Conservation (phyloP, 1,284 basidiomycete genomes). For the Grifola frondosa region DNA sequence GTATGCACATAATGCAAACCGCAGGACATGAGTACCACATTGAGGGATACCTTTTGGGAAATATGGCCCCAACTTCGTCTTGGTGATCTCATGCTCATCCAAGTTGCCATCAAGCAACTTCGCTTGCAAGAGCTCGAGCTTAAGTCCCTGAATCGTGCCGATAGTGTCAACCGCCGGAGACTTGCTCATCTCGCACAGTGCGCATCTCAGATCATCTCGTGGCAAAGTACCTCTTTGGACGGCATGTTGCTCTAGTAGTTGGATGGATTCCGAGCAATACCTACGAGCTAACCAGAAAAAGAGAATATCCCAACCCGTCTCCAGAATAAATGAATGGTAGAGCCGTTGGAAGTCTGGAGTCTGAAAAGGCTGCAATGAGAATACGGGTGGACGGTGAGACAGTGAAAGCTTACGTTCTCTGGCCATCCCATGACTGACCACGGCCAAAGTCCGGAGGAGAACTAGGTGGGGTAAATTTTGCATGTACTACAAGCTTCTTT, state of each 20-base stretch:
- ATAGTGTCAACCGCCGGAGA: conserved; percentile 96
- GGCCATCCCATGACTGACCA: conserved; percentile 99
- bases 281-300: conserved; percentile 99
- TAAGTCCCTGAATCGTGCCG: conserved; percentile 90
- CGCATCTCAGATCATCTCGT: conserved; percentile 98
- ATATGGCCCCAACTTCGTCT: conserved; percentile 93
- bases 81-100: conserved; percentile 90
- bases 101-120: conserved; percentile 92
- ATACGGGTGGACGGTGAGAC: not conserved
- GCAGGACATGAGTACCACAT: conserved; percentile 95
- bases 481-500: conserved; percentile 67
- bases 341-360: conserved; percentile 69
- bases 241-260: conserved; percentile 90
- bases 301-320: conserved; percentile 99
- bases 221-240: conserved; percentile 97
- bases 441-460: conserved; percentile 97
- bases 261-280: conserved; percentile 91
- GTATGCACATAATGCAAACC: conserved; percentile 96
- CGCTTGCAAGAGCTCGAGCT: conserved; percentile 82
- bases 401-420: conserved; percentile 55
- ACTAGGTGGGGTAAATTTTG: conserved; percentile 89
- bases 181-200: conserved; percentile 99
- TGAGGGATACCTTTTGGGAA: conserved; percentile 99
- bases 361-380: conserved; percentile 12
- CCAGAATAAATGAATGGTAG: conserved; percentile 89